Conservation (phyloP, 2,329 filamentous ascomycete genomes). For the Dothistroma septosporum region DNA sequence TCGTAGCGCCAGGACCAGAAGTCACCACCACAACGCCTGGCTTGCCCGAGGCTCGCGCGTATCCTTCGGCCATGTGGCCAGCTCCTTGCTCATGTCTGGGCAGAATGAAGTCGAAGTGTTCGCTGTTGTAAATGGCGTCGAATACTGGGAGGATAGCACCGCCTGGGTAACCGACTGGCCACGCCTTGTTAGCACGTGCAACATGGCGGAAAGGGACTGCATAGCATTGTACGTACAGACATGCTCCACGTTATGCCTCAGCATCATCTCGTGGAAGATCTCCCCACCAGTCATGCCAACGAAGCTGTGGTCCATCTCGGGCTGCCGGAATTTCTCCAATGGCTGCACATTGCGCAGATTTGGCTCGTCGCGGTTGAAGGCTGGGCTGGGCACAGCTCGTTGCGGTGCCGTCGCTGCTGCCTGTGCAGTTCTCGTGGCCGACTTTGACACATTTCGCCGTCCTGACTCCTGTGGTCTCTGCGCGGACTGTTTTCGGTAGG, state of each 20-base stretch:
- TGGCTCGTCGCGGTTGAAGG: conserved; percentile 48
- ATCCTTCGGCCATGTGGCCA: conserved; percentile 97
- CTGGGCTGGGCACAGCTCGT: conserved; percentile 43
- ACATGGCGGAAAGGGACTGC: not conserved
- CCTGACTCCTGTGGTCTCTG: conserved; percentile 17
- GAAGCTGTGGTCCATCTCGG: conserved; percentile 60
- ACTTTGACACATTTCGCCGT: conserved; percentile 37
- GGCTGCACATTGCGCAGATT: conserved; percentile 41
- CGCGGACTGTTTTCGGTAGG: conserved; percentile 33
- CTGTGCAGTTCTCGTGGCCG: conserved; percentile 43
- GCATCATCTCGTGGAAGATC: conserved; percentile 99
- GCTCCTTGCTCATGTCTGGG: conserved; percentile 96
- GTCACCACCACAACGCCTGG: conserved; percentile 95
- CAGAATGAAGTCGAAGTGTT: conserved; percentile 92
- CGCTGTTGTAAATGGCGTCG: conserved; percentile 97
- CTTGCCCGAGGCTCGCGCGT: conserved; percentile 87
- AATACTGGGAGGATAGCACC: conserved; percentile 97
- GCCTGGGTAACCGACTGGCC: conserved; percentile 68
- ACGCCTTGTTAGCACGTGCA: conserved; percentile 15
- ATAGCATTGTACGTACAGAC: conserved; percentile 64
- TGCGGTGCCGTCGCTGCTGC: conserved; percentile 38
- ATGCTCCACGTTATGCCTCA: conserved; percentile 85
- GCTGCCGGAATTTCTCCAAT: conserved; percentile 44
- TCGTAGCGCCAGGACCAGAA: conserved; percentile 92
- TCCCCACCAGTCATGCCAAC: conserved; percentile 93